phyloP scores from a whole-genome alignment of 2,329 filamentous ascomycete species.

The Lecanicillium sp. region DNA sequence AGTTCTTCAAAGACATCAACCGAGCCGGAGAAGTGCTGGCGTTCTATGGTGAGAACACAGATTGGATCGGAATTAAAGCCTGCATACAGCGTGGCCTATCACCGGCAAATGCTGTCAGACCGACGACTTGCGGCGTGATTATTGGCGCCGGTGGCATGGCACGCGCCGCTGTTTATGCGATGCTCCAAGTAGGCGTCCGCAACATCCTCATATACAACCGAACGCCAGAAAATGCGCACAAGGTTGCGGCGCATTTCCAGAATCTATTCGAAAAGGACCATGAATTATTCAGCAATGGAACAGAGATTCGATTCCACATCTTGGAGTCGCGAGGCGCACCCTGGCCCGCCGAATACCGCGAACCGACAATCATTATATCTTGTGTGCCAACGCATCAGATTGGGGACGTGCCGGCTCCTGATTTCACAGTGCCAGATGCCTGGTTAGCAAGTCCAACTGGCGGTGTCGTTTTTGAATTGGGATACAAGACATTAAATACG shows the following conservation, averaged over 20 bases:
- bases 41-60: conserved; percentile 72
- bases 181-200: conserved; percentile 69
- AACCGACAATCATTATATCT: conserved; percentile 67
- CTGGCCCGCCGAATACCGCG: conserved; percentile 57
- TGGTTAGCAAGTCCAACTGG: conserved; percentile 70
- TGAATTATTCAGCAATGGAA: conserved; percentile 33
- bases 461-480: conserved; percentile 67
- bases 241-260: conserved; percentile 64
- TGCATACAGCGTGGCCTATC: conserved; percentile 67
- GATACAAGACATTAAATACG: conserved; percentile 66
- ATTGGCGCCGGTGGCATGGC: conserved; percentile 70
- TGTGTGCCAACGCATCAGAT: conserved; percentile 67
- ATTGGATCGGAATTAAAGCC: conserved; percentile 72
- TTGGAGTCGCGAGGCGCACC: conserved; percentile 48
- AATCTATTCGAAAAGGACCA: conserved; percentile 39
- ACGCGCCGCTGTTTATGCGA: conserved; percentile 67
- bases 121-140: conserved; percentile 47
- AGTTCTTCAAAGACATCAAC: conserved; percentile 45
- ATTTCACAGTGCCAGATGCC: conserved; percentile 59
- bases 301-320: conserved; percentile 46
- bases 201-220: conserved; percentile 71
- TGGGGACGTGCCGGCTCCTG: conserved; percentile 54
- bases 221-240: conserved; percentile 57
- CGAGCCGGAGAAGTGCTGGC: conserved; percentile 59
- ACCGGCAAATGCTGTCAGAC: conserved; percentile 58